Conservation (phyloP, 1,139 yeast species). For the Saccharomyces hybrid region DNA sequence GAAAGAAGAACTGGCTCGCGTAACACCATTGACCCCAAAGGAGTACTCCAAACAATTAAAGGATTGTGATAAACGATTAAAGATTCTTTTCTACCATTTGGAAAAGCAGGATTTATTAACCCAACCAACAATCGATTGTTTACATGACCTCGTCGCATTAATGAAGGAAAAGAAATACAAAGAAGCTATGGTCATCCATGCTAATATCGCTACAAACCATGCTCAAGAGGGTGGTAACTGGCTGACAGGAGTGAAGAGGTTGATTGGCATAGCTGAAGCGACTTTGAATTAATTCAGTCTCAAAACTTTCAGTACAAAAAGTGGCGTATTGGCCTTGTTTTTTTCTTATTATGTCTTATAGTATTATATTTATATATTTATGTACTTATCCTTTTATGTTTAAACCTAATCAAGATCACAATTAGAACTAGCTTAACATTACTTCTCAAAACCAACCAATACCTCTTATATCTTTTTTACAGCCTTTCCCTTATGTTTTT, state of each 20-base stretch:
- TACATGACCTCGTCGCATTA: constrained; percentile 46
- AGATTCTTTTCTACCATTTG: constrained; percentile 70
- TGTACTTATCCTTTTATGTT: background rate
- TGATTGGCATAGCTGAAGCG: constrained; percentile 62
- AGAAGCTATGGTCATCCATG: constrained; percentile 50
- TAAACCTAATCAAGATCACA: background rate
- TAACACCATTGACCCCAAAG: constrained; percentile 71
- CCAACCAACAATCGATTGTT: constrained; percentile 45
- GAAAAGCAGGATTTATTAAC: constrained; percentile 65
- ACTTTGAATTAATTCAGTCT: constrained; percentile 14
- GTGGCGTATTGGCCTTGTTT: background rate
- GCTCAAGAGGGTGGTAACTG: constrained; percentile 81
- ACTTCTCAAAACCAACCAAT: background rate
- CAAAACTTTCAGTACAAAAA: background rate
- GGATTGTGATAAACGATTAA: constrained; percentile 78
- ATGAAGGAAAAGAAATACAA: constrained; percentile 50
- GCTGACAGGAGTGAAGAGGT: constrained; percentile 87
- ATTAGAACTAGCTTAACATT: background rate
- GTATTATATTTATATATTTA: background rate
- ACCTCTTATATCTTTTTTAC: background rate
- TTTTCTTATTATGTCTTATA: background rate
- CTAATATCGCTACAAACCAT: constrained; percentile 57
- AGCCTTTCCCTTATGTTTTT: background rate
- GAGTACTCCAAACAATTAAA: constrained; percentile 64
- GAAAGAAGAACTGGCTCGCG: constrained; percentile 46